Evolutionary conservation across 2,329 filamentous ascomycete species (phyloP).

Genomic region (Basipetospora sp.): DNA sequence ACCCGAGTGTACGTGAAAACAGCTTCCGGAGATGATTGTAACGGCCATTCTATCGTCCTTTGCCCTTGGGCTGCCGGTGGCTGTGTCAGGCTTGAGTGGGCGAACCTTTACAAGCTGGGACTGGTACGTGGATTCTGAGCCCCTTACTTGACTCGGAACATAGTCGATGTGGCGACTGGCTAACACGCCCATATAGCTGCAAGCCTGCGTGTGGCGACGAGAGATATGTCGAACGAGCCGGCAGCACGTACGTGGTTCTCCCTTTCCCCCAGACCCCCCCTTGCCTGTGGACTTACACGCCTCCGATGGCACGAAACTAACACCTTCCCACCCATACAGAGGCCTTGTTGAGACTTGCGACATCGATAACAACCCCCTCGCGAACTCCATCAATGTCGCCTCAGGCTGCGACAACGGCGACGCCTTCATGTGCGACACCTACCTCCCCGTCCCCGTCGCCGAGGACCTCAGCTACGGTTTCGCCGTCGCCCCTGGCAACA

Average conservation of each 20-base stretch:
- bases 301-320: neutral
- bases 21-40: neutral
- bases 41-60: neutral
- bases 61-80: neutral
- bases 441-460: slow-evolving; percentile 10
- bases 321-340: neutral
- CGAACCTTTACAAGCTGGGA: slow-evolving; percentile 6
- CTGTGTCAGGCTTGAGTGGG: neutral
- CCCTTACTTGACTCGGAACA: no score
- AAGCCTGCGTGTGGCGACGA: slow-evolving; percentile 3
- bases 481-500: slow-evolving; percentile 11
- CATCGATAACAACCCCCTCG: neutral
- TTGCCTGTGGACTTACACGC: no score
- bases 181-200: neutral
- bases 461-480: slow-evolving; percentile 13
- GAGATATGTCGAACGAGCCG: neutral
- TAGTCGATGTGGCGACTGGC: neutral
- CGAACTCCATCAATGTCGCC: neutral
- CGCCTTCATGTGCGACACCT: slow-evolving; percentile 10
- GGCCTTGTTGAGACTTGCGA: neutral
- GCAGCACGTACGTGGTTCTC: neutral
- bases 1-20: neutral
- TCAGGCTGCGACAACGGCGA: neutral
- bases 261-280: neutral
- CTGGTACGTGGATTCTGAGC: neutral